A percentile compares a stretch with the other conserved stretches of the same genome.
These are phyloP conservation scores for Urochloa ruziziensis DNA, from an alignment of 176 grass and related monocot species.

Conservation along the genomic window DNA sequence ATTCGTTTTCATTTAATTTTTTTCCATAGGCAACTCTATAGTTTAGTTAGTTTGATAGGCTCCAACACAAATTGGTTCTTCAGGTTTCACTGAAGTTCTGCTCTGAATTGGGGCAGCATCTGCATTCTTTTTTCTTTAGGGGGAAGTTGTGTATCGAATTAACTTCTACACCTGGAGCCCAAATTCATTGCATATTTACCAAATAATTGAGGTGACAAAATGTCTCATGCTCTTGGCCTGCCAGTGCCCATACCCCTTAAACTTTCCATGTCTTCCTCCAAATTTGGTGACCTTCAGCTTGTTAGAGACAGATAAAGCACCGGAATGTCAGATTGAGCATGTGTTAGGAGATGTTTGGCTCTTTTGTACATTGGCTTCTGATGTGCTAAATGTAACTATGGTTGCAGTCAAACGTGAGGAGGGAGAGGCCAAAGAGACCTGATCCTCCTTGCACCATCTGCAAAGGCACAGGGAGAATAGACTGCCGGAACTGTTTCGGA, in stretches of 20 bases:
- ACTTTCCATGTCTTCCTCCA: background rate
- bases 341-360: too few species aligned
- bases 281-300: conserved; percentile 1
- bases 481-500: conserved; percentile 58
- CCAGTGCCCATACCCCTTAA: background rate
- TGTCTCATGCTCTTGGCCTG: background rate
- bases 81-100: background rate
- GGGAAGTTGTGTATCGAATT: background rate
- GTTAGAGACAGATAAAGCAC: background rate
- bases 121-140: background rate
- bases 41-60: background rate
- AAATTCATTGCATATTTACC: background rate
- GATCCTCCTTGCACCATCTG: conserved; percentile 60
- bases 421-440: conserved; percentile 53
- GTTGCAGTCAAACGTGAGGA: conserved; percentile 67
- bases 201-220: background rate
- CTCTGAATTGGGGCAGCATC: background rate
- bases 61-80: background rate
- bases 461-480: conserved; percentile 53
- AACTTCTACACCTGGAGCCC: background rate
- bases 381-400: conserved; percentile 21
- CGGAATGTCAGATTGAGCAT: too few species aligned
- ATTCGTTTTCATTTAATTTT: too few species aligned
- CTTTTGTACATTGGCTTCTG: background rate
- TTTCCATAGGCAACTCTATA: too few species aligned